Percentiles rank a stretch among this genome's conserved stretches.
These are phyloP conservation scores for Rhizophagus prolifer DNA, from an alignment of 192 early-diverging fungal species.

Conservation along the genomic window DNA sequence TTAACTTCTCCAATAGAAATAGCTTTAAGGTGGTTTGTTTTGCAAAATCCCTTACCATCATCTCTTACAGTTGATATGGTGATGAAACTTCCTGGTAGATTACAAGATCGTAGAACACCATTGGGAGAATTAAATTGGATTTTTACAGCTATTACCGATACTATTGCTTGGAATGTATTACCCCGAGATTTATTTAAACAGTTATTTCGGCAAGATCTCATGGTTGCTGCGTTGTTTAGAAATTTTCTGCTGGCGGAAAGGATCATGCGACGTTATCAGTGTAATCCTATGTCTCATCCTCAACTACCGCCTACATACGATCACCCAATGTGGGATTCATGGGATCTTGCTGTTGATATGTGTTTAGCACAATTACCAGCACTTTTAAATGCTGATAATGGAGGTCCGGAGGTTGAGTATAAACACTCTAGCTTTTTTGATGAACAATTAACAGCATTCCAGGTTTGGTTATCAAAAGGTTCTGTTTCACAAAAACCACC, in stretches of 20 bases:
- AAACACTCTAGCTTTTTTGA: slow-evolving; percentile 88
- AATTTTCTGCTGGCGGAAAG: slow-evolving; percentile 95
- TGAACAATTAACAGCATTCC: slow-evolving; percentile 96
- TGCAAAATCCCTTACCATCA: slow-evolving; percentile 74
- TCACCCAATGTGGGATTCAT: slow-evolving; percentile 94
- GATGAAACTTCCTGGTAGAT: slow-evolving; percentile 77
- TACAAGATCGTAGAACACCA: slow-evolving; percentile 89
- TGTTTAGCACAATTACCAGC: slow-evolving; percentile 88
- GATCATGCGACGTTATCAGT: slow-evolving; percentile 92
- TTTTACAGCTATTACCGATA: slow-evolving; percentile 97
- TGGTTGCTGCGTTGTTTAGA: slow-evolving; percentile 90
- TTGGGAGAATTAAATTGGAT: slow-evolving; percentile 99
- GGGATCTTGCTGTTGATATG: slow-evolving; percentile 94
- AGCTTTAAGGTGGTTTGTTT: slow-evolving; percentile 87
- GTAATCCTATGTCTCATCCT: slow-evolving; percentile 88
- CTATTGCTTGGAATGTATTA: slow-evolving; percentile 95
- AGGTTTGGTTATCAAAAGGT: slow-evolving; percentile 90
- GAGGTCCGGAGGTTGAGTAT: slow-evolving; percentile 57
- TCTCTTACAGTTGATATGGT: slow-evolving; percentile 88
- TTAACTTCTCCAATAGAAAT: slow-evolving; percentile 95
- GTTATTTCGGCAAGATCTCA: slow-evolving; percentile 91
- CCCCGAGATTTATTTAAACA: slow-evolving; percentile 86
- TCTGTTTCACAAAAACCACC: slow-evolving; percentile 79
- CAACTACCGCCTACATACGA: slow-evolving; percentile 86
- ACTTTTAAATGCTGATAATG: slow-evolving; percentile 53